These are phyloP conservation scores for Adiantum capillusveneris DNA, from an alignment of 75 land plant species.

Conservation along the genomic window DNA sequence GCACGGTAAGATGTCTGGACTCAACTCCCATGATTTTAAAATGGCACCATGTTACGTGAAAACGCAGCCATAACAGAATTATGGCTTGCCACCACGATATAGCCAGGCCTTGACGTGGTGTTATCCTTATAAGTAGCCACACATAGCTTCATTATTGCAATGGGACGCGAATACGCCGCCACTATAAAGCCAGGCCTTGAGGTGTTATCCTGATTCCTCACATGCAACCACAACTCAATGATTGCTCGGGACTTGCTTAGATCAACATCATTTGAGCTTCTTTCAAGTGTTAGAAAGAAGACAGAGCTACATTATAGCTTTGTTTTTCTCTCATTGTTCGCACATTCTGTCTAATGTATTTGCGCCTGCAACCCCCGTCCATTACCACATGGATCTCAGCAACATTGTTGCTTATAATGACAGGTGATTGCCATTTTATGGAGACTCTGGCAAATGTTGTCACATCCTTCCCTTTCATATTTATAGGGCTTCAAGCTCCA, in stretches of 20 bases:
- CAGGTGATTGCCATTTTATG: conserved; percentile 45
- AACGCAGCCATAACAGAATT: too few species aligned
- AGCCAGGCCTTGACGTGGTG: background rate
- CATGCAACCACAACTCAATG: too few species aligned
- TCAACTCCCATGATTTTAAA: background rate
- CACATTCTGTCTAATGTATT: background rate
- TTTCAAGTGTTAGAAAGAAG: background rate
- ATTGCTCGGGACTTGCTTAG: too few species aligned
- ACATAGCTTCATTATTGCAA: too few species aligned
- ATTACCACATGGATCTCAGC: too few species aligned
- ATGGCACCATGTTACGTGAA: background rate
- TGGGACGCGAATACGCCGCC: background rate
- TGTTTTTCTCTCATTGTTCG: background rate
- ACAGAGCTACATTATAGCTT: background rate
- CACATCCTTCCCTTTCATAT: conserved; percentile 87
- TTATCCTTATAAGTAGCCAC: too few species aligned
- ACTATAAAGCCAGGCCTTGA: background rate
- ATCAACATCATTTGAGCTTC: too few species aligned
- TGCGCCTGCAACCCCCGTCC: background rate
- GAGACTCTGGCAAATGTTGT: conserved; percentile 78
- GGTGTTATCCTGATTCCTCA: too few species aligned
- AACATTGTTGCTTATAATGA: background rate
- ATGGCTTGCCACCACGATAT: background rate
- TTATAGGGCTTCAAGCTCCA: conserved; percentile 79
- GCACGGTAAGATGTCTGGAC: background rate